These are phyloP conservation scores for Wallacemonas rigidus DNA, from an alignment of 208 protist species.

Conservation along the genomic window DNA sequence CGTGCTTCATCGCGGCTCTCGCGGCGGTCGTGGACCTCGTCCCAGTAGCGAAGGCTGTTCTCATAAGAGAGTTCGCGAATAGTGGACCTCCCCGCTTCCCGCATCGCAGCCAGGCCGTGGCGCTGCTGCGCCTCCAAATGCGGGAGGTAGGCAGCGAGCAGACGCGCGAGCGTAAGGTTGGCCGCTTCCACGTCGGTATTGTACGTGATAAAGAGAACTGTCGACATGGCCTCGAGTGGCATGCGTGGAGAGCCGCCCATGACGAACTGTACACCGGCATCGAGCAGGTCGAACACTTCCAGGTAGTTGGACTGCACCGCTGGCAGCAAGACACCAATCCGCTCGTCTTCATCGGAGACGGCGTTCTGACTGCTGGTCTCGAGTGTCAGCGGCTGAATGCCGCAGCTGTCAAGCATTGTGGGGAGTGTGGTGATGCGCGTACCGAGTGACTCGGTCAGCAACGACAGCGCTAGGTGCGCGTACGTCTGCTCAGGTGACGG, in stretches of 20 bases:
- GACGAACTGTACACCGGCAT: conserved; percentile 28
- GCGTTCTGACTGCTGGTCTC: too few species aligned
- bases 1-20: conserved; percentile 33
- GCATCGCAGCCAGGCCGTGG: conserved; percentile 28
- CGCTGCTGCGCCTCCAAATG: conserved; percentile 58
- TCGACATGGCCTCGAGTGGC: conserved; percentile 23
- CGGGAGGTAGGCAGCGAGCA: conserved; percentile 71
- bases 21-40: conserved; percentile 54
- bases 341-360: conserved; percentile 1
- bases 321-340: conserved; percentile 42
- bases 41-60: conserved; percentile 62
- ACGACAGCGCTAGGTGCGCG: conserved; percentile 17
- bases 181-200: conserved; percentile 27
- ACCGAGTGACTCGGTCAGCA: conserved; percentile 28
- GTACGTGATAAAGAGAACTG: conserved; percentile 74
- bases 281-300: conserved; percentile 53
- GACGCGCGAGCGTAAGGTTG: conserved; percentile 57
- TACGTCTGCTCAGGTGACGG: conserved; percentile 27
- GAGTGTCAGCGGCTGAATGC: conserved; percentile 4
- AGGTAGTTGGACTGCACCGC: conserved; percentile 52
- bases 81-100: conserved; percentile 8
- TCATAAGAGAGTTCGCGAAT: conserved; percentile 27
- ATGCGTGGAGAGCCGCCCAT: conserved; percentile 18
- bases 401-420: conserved; percentile 25
- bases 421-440: conserved; percentile 25